Conservation (phyloP, 192 early-diverging fungal species). For the Entrophospora sp. region DNA sequence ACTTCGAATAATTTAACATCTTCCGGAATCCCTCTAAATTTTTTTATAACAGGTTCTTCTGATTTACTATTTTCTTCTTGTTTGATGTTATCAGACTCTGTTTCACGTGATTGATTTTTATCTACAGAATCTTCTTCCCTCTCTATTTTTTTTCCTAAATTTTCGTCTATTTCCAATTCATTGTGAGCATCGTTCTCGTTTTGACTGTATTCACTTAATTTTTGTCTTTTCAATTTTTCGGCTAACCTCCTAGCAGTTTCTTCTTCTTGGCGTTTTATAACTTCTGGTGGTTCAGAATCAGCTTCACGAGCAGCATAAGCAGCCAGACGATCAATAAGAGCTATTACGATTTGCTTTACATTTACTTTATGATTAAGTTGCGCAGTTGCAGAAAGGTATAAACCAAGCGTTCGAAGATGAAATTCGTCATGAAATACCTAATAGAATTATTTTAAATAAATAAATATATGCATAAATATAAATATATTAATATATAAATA, state of each 20-base stretch:
- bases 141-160: slow-evolving; percentile 21
- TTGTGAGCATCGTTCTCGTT: slow-evolving; percentile 19
- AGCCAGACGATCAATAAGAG: slow-evolving; percentile 88
- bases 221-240: slow-evolving; percentile 26
- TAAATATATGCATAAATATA: neutral
- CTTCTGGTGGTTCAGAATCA: slow-evolving; percentile 34
- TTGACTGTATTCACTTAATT: slow-evolving; percentile 20
- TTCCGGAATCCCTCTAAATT: slow-evolving; percentile 70
- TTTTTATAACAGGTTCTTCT: slow-evolving; percentile 32
- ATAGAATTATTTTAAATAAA: neutral
- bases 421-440: slow-evolving; percentile 95
- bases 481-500: neutral
- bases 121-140: slow-evolving; percentile 22
- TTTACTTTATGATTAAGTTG: slow-evolving; percentile 89
- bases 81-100: neutral
- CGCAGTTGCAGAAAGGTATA: slow-evolving; percentile 83
- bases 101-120: neutral
- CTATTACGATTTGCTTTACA: slow-evolving; percentile 94
- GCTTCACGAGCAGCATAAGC: slow-evolving; percentile 79
- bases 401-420: slow-evolving; percentile 83
- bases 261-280: slow-evolving; percentile 28
- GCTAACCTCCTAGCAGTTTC: slow-evolving; percentile 25
- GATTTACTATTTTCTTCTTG: slow-evolving; percentile 21
- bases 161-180: slow-evolving; percentile 29
- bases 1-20: slow-evolving; percentile 89